A percentile compares a stretch with the other conserved stretches of the same genome.
Evolutionary conservation across 176 grass and related monocot genomes (phyloP).

Genomic region (Cocos nucifera): DNA sequence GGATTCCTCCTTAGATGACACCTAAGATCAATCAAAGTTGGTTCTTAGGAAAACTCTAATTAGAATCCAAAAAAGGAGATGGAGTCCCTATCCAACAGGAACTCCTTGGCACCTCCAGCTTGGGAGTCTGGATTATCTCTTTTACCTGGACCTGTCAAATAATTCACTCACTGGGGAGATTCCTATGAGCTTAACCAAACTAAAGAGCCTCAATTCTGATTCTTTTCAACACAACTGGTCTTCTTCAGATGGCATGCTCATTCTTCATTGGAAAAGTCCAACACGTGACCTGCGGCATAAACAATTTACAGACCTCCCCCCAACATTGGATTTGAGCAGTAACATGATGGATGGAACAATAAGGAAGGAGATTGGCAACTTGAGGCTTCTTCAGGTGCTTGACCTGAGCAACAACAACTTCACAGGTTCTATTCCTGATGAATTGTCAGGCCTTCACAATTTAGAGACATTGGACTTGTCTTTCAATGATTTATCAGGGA

Average conservation of each 20-base stretch:
- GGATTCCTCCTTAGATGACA: too few relatives aligned
- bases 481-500: conserved; percentile 1
- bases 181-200: neutral
- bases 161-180: neutral
- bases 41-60: too few relatives aligned
- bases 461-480: conserved; percentile 4
- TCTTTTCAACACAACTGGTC: neutral
- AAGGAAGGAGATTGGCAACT: neutral
- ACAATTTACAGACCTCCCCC: neutral
- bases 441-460: neutral
- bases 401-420: neutral
- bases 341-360: neutral
- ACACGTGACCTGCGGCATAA: neutral
- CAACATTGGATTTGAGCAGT: neutral
- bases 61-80: too few relatives aligned
- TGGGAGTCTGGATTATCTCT: neutral
- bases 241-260: neutral
- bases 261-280: neutral
- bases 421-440: neutral
- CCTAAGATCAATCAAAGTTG: too few relatives aligned
- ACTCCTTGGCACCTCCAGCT: too few relatives aligned
- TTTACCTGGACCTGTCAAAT: neutral
- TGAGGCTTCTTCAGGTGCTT: neutral
- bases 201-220: neutral
- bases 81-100: too few relatives aligned